Evolutionary conservation across 192 early-diverging fungal genomes (phyloP).

Genomic region (Kickxella alabastrina): DNA sequence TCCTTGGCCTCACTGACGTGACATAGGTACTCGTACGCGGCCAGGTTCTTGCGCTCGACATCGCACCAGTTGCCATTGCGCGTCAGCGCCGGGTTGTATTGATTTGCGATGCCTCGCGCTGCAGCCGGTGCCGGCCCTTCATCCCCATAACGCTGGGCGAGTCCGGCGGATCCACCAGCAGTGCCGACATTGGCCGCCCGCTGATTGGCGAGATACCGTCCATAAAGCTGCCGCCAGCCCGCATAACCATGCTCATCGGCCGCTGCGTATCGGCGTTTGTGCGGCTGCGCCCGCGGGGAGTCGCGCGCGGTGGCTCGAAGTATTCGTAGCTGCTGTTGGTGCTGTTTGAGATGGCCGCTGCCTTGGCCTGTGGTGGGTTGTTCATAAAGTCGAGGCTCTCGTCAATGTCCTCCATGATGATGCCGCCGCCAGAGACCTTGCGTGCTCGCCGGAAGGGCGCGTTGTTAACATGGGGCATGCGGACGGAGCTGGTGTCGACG

Average conservation of each 20-base stretch:
- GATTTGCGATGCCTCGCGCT: slow-evolving; percentile 33
- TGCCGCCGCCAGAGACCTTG: slow-evolving; percentile 22
- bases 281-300: slow-evolving; percentile 37
- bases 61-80: slow-evolving; percentile 78
- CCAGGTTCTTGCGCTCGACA: slow-evolving; percentile 76
- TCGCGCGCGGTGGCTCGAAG: background rate
- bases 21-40: slow-evolving; percentile 99
- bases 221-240: background rate
- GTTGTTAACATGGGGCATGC: background rate
- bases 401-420: slow-evolving; percentile 16
- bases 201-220: slow-evolving; percentile 12
- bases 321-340: too few species aligned
- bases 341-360: slow-evolving; percentile 10
- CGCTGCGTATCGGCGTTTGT: slow-evolving; percentile 26
- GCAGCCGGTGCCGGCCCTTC: slow-evolving; percentile 47
- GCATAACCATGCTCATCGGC: slow-evolving; percentile 18
- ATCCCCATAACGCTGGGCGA: slow-evolving; percentile 52
- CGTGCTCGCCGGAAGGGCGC: slow-evolving; percentile 16
- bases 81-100: slow-evolving; percentile 10
- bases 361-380: slow-evolving; percentile 17
- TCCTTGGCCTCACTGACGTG: slow-evolving; percentile 99
- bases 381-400: slow-evolving; percentile 9
- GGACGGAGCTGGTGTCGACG: slow-evolving; percentile 16
- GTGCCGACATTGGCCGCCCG: slow-evolving; percentile 31
- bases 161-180: slow-evolving; percentile 45